Base-by-base conservation (phyloP, 768 basidiomycete genomes). In the Daedalea quercina region DNA sequence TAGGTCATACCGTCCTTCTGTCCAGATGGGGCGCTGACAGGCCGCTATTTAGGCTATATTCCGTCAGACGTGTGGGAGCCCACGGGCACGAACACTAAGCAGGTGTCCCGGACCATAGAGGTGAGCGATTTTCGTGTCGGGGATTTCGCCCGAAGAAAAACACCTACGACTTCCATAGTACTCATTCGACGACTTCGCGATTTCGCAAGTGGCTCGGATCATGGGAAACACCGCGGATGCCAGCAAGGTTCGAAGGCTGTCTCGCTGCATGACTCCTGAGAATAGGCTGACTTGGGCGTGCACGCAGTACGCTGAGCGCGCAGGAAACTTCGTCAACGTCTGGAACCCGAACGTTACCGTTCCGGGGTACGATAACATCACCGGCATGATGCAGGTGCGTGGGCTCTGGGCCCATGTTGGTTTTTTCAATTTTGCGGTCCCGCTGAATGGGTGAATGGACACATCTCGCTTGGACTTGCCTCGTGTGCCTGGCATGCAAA, bases 21-120 rank as follows among this genome's bases (percentile, higher is more conserved):
- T 68, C 72, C 17, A 22, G 0, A 12, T 31, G 9, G 4, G 23
- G 25, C 24, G 35, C 31, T 53, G 26, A 56, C 53, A 26, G 13
- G 20, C 3, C n/a, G 7, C 40, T n/a, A 13, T 37, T 26, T 40
- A 67, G 67, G 65, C 7, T 72, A 63, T 43, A 63, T 72, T 19
- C 70, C 70, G 1, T 56, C 57, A 4, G 67, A 71, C 45, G 56
- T 69, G 1, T 65, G 57, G 54, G 59, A 58, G 24, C 54, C 74
- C 7, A 76, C 76, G 19, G 82, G 81, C 8, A 76, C 80, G 0
- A 80, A 78, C 54, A 78, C 79, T 0, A 81, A 80, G 62, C 81
- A 82, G 57, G 82, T 80, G 6, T 84, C 82, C 1, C 71, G 82
- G 8, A 78, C 82, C 2, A 61, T 83, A 9, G 83, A 85, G 70